Conservation (phyloP, 805 yeast species). For the Hermanozyma aechmeae region DNA sequence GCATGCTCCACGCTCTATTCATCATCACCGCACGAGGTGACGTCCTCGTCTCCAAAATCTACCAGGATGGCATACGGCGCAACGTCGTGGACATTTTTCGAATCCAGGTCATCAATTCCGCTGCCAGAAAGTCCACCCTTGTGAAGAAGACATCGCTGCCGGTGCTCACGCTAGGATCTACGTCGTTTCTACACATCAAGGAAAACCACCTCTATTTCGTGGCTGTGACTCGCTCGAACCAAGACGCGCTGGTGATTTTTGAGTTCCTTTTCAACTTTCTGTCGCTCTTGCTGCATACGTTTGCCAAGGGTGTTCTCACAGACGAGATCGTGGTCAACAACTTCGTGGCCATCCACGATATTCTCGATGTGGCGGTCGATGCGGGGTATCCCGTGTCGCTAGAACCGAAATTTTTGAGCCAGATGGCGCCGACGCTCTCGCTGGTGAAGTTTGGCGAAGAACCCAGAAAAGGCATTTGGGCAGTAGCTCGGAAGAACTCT, state of each 20-base stretch:
- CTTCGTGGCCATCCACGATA: conserved; percentile 62
- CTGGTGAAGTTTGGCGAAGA: too few species aligned
- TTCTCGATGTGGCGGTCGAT: conserved; percentile 67
- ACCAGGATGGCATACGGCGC: conserved; percentile 66
- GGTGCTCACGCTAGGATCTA: conserved; percentile 76
- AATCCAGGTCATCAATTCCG: conserved; percentile 76
- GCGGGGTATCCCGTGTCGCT: conserved; percentile 80
- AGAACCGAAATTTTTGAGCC: too few species aligned
- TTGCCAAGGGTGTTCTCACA: conserved; percentile 12
- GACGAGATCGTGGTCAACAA: conserved; percentile 48
- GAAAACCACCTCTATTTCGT: conserved; percentile 64
- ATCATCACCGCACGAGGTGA: conserved; percentile 77
- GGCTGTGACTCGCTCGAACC: conserved; percentile 83
- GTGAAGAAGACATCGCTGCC: conserved; percentile 27
- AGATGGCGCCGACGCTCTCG: too few species aligned
- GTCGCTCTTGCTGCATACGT: conserved; percentile 33
- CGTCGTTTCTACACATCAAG: conserved; percentile 76
- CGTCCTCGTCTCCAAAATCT: conserved; percentile 63
- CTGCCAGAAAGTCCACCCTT: conserved; percentile 10
- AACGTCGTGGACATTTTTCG: conserved; percentile 82
- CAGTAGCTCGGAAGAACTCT: too few species aligned
- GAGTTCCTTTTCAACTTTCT: conserved; percentile 68
- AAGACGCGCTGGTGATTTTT: conserved; percentile 70
- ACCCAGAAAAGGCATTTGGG: too few species aligned
- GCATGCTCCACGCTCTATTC: conserved; percentile 78